These are phyloP conservation scores for Backusella sp. DNA, from an alignment of 192 early-diverging fungal species.

Conservation along the genomic window DNA sequence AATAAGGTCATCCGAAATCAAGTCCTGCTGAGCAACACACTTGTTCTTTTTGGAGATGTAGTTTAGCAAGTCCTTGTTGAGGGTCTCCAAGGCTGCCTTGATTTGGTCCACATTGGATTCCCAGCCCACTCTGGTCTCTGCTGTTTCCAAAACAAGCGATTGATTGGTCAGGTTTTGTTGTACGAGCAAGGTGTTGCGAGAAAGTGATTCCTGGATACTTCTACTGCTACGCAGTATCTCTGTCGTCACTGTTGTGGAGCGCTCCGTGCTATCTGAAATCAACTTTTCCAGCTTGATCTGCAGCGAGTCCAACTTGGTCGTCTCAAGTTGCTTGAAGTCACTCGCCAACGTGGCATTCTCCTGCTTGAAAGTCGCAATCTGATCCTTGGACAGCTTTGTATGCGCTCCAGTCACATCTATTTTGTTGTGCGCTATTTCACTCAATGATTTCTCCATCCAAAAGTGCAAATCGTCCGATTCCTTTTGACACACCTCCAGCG, in stretches of 20 bases:
- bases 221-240: neutral
- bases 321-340: neutral
- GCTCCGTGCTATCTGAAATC: neutral
- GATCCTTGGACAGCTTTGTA: neutral
- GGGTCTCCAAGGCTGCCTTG: neutral
- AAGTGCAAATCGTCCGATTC: neutral
- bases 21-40: conserved; percentile 19
- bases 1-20: neutral
- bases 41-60: conserved; percentile 14
- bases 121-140: conserved; percentile 1
- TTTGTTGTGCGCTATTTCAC: neutral
- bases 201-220: neutral
- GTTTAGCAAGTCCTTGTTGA: conserved; percentile 5
- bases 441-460: conserved; percentile 1
- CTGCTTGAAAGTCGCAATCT: neutral
- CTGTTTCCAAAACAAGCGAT: neutral
- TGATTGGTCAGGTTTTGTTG: neutral
- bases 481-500: neutral
- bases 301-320: neutral
- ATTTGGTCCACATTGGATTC: neutral
- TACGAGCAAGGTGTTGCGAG: neutral
- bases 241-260: neutral
- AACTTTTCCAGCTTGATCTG: neutral
- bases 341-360: neutral
- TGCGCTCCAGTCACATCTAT: neutral